Percentiles rank a stretch among this genome's conserved stretches.
Evolutionary conservation across 108 stramenopile species (phyloP).

Genomic region (Cylindrotheca fusiformis): DNA sequence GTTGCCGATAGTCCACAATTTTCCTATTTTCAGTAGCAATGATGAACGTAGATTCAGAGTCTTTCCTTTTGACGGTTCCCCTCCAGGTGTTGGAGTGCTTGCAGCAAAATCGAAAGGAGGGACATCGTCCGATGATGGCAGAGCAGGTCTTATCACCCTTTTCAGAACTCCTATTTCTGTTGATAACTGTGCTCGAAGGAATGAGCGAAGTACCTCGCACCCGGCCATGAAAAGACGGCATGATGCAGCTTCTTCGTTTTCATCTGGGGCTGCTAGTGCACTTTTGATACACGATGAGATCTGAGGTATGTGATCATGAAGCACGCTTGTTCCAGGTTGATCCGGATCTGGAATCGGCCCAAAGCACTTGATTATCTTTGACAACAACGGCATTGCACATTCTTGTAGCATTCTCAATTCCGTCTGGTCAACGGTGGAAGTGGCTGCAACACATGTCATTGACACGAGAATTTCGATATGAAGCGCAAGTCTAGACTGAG

Average conservation of each 20-base stretch:
- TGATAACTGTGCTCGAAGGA: conserved; percentile 46
- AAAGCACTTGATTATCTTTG: conserved; percentile 50
- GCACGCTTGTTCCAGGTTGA: conserved; percentile 40
- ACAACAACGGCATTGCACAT: conserved; percentile 53
- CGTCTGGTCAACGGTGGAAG: conserved; percentile 71
- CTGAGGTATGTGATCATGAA: conserved; percentile 76
- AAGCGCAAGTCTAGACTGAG: conserved; percentile 39
- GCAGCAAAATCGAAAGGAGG: conserved; percentile 31
- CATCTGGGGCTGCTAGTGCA: conserved; percentile 48
- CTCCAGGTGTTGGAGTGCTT: conserved; percentile 4
- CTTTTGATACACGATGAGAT: conserved; percentile 74
- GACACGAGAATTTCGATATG: conserved; percentile 55
- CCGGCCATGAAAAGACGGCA: conserved; percentile 60
- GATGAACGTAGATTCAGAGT: conserved; percentile 20
- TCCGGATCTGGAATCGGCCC: conserved; percentile 63
- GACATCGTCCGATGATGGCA: conserved; percentile 34
- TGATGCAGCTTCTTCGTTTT: conserved; percentile 28
- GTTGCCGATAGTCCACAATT: conserved; percentile 50
- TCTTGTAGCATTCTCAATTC: conserved; percentile 67
- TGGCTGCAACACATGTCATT: conserved; percentile 57
- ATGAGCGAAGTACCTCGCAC: conserved; percentile 51
- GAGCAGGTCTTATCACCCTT: conserved; percentile 54
- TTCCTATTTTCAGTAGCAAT: conserved; percentile 31
- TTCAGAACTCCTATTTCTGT: conserved; percentile 54
- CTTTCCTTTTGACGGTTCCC: conserved; percentile 8